These are phyloP conservation scores for Canavalia ensiformis DNA, from an alignment of 306 rosid species.

Conservation along the genomic window DNA sequence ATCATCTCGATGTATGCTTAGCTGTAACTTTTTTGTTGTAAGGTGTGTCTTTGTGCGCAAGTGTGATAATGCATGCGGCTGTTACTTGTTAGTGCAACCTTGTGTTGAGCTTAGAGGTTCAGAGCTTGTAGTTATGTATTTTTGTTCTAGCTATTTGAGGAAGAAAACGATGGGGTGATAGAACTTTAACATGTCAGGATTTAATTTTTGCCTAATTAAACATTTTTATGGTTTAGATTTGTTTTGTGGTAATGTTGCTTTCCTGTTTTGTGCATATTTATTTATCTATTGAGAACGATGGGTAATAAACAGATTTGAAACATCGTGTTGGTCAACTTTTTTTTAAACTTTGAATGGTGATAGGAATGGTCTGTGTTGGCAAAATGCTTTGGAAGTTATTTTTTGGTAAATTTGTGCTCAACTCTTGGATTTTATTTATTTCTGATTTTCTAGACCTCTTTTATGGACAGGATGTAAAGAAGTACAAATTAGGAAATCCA, in stretches of 20 bases:
- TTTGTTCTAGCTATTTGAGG: constrained; percentile 6
- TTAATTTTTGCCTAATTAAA: constrained; percentile 11
- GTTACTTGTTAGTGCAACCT: background rate
- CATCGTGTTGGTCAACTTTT: background rate
- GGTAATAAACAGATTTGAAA: background rate
- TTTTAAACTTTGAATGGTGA: background rate
- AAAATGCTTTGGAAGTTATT: constrained; percentile 12
- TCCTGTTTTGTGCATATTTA: constrained; percentile 16
- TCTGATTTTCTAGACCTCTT: background rate
- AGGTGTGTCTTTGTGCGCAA: constrained; percentile 3
- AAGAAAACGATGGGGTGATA: constrained; percentile 13
- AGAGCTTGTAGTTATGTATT: background rate
- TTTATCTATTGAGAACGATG: constrained; percentile 24
- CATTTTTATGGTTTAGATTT: constrained; percentile 26
- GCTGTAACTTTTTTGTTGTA: background rate
- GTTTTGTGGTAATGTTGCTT: constrained; percentile 11
- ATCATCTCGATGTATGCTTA: background rate
- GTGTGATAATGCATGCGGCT: background rate
- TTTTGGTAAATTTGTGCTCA: constrained; percentile 5
- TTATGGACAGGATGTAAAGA: constrained; percentile 65
- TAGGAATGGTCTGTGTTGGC: background rate
- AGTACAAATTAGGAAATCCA: constrained; percentile 77
- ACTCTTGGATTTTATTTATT: constrained; percentile 13
- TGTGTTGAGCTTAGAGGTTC: constrained; percentile 10
- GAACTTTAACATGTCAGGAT: constrained; percentile 12